Percentiles rank a stretch among this genome's conserved stretches.
Conservation (phyloP, 352 stramenopile species). For the Globisporangium apiculatum region DNA sequence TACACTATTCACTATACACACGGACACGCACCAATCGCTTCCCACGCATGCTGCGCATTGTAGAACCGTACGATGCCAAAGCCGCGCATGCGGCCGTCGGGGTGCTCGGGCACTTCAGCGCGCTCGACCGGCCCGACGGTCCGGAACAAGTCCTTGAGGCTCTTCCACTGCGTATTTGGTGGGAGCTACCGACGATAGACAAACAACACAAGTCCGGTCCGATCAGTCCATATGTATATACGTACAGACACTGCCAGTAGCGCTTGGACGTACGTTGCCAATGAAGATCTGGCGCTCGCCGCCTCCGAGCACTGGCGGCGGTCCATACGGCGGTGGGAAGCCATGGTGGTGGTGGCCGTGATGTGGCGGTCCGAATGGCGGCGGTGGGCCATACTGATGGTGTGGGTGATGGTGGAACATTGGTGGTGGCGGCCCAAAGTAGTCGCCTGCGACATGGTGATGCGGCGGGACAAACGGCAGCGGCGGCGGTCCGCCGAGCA, state of each 20-base stretch:
- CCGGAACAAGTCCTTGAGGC: constrained; percentile 60
- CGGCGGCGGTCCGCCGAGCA: not conserved
- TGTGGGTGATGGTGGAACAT: not conserved
- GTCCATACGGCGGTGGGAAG: not conserved
- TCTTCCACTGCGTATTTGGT: constrained; percentile 60
- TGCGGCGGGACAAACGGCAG: not conserved
- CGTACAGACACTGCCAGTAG: not conserved
- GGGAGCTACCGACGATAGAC: constrained; percentile 30
- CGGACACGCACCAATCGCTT: constrained; percentile 51
- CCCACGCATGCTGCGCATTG: constrained; percentile 31
- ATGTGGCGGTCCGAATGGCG: too few relatives aligned
- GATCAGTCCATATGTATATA: not conserved
- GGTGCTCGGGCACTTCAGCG: constrained; percentile 43
- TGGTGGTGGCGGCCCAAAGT: not conserved
- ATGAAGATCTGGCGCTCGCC: constrained; percentile 59
- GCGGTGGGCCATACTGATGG: not conserved
- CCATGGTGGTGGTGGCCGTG: too few relatives aligned
- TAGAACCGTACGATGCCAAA: constrained; percentile 70
- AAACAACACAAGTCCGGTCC: too few relatives aligned
- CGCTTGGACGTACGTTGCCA: constrained; percentile 48
- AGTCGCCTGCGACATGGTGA: not conserved
- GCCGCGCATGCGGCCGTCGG: constrained; percentile 56
- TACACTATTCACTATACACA: not conserved
- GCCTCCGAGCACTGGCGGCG: constrained; percentile 5
- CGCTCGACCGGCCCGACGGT: constrained; percentile 64